phyloP scores from a whole-genome alignment of 129 eudicot genomes.

The Silybum marianum region DNA sequence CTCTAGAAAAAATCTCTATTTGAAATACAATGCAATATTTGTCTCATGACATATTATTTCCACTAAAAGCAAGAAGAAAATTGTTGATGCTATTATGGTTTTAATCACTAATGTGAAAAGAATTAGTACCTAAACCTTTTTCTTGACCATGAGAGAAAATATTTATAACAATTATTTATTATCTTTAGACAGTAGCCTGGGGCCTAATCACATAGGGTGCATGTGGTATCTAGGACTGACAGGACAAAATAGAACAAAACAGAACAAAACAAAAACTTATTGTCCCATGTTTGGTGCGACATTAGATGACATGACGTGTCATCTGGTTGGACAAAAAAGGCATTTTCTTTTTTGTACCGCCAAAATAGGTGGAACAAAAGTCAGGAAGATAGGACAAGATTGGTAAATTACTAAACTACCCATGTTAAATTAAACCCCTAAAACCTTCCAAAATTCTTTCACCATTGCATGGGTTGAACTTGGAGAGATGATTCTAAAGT shows the following conservation, averaged over 20 bases:
- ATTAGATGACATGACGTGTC: background rate
- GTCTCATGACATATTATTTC: background rate
- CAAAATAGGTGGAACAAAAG: background rate
- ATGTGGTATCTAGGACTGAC: background rate
- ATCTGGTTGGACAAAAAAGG: background rate
- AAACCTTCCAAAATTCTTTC: background rate
- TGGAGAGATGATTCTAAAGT: background rate
- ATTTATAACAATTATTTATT: background rate
- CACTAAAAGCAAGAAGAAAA: background rate
- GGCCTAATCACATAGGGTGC: background rate
- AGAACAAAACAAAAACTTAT: background rate
- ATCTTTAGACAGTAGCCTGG: background rate
- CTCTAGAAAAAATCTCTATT: background rate
- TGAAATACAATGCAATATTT: constrained; percentile 1
- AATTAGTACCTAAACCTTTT: background rate
- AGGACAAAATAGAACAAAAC: too few species aligned
- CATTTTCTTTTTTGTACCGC: background rate
- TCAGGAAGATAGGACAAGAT: background rate
- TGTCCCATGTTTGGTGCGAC: background rate
- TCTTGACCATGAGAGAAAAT: background rate
- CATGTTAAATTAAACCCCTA: background rate
- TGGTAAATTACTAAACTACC: background rate
- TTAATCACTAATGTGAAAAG: background rate
- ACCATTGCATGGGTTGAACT: background rate
- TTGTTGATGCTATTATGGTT: background rate